These are phyloP conservation scores for Ustilago trichophora DNA, from an alignment of 1,284 basidiomycete species.

Conservation along the genomic window DNA sequence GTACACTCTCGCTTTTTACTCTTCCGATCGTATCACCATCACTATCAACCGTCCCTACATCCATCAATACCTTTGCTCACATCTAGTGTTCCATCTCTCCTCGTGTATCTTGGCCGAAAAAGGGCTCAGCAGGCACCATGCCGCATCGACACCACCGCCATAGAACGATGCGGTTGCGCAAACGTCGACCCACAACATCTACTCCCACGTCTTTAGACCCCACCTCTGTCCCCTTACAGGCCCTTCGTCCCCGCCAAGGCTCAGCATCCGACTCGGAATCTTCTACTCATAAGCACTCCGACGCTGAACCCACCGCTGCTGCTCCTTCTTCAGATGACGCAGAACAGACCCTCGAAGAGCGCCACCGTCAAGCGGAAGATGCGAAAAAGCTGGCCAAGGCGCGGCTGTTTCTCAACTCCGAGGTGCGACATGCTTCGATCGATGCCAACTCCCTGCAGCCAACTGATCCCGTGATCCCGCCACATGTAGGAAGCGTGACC, in stretches of 20 bases:
- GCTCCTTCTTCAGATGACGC: neutral
- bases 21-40: too few relatives aligned
- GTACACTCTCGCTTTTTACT: too few relatives aligned
- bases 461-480: neutral
- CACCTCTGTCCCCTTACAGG: neutral
- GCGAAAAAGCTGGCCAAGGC: slow-evolving; percentile 34
- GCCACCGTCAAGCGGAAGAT: slow-evolving; percentile 6
- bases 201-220: neutral
- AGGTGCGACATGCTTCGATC: slow-evolving; percentile 17
- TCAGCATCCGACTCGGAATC: slow-evolving; percentile 16
- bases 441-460: neutral
- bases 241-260: neutral
- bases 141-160: slow-evolving; percentile 23
- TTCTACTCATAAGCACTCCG: slow-evolving; percentile 14
- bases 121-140: slow-evolving; percentile 6
- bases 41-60: too few relatives aligned
- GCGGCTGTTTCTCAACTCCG: slow-evolving; percentile 22
- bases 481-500: slow-evolving; percentile 18
- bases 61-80: too few relatives aligned
- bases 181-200: slow-evolving; percentile 18
- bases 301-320: too few relatives aligned
- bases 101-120: too few relatives aligned
- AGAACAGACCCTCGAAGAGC: slow-evolving; percentile 9
- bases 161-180: slow-evolving; percentile 32
- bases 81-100: too few relatives aligned